Percentiles rank a stretch among this genome's conserved stretches.
phyloP scores from a whole-genome alignment of 345 rosid species.

The Mercurialis annua region DNA sequence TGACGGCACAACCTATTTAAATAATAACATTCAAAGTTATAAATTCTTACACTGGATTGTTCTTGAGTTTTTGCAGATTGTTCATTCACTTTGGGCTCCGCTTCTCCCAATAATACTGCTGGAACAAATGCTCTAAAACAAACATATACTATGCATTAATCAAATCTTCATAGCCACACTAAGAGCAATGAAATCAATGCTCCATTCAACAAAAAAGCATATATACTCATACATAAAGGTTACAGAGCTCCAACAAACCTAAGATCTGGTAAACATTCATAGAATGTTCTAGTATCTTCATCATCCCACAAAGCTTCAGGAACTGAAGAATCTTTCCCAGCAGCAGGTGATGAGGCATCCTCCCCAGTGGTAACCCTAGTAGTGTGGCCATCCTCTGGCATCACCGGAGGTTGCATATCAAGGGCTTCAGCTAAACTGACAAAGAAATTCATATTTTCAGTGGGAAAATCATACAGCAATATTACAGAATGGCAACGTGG shows the following conservation, averaged over 20 bases:
- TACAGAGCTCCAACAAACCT: conserved; percentile 51
- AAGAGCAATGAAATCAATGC: not conserved
- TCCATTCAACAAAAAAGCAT: not conserved
- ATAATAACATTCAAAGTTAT: not conserved
- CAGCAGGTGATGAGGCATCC: conserved; percentile 63
- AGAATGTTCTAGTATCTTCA: conserved; percentile 93
- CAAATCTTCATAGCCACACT: not conserved
- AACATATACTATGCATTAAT: conserved; percentile 16
- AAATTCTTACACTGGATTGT: conserved; percentile 55
- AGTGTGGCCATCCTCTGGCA: conserved; percentile 98
- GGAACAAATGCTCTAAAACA: conserved; percentile 94
- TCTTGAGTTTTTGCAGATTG: conserved; percentile 70
- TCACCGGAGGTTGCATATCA: conserved; percentile 96
- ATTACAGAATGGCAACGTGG: not conserved
- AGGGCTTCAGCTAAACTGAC: conserved; percentile 93
- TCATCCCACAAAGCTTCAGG: conserved; percentile 94
- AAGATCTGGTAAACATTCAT: conserved; percentile 93
- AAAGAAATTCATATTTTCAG: not conserved
- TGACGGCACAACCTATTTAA: not conserved
- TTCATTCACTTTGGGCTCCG: conserved; percentile 72
- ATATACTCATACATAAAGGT: not conserved
- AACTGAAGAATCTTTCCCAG: conserved; percentile 71
- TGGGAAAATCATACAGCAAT: not conserved
- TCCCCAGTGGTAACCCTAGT: conserved; percentile 88
- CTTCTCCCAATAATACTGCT: conserved; percentile 91